These are phyloP conservation scores for Salix caprea DNA, from an alignment of 345 rosid species.

Conservation along the genomic window DNA sequence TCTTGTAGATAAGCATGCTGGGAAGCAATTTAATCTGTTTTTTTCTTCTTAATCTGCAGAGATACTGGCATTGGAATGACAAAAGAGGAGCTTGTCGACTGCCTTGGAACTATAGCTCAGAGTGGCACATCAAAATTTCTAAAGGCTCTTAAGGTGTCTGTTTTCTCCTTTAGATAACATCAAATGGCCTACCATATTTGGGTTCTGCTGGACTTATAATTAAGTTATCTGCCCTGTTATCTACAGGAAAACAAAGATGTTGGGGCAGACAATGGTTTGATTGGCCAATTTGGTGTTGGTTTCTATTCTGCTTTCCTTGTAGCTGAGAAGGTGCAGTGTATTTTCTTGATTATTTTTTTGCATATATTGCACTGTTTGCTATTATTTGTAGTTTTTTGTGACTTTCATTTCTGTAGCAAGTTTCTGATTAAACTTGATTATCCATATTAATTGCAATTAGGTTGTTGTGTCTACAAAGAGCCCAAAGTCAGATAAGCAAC, in stretches of 20 bases:
- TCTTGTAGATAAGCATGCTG: not conserved
- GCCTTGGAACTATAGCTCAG: conserved; percentile 99
- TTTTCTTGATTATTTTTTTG: not conserved
- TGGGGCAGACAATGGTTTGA: conserved; percentile 85
- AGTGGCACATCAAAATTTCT: conserved; percentile 95
- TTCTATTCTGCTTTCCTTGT: conserved; percentile 98
- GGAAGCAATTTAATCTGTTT: not conserved
- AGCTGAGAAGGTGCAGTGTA: conserved; percentile 69
- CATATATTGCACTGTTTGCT: not conserved
- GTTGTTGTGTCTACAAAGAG: conserved; percentile 92
- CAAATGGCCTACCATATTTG: not conserved
- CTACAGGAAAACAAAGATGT: conserved; percentile 78
- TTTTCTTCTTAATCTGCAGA: conserved; percentile 34
- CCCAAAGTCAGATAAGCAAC: conserved; percentile 92
- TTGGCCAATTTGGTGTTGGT: conserved; percentile 99
- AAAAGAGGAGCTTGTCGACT: conserved; percentile 85
- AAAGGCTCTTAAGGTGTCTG: conserved; percentile 76
- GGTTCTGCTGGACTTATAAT: not conserved
- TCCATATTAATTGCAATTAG: conserved; percentile 33
- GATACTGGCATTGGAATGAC: conserved; percentile 99
- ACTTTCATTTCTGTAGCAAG: not conserved
- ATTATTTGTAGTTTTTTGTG: not conserved
- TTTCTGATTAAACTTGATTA: conserved; percentile 7
- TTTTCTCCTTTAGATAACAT: not conserved
- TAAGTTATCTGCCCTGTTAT: not conserved